phyloP scores from a whole-genome alignment of 2,329 filamentous ascomycete genomes.

The Nothophoma quercina region DNA sequence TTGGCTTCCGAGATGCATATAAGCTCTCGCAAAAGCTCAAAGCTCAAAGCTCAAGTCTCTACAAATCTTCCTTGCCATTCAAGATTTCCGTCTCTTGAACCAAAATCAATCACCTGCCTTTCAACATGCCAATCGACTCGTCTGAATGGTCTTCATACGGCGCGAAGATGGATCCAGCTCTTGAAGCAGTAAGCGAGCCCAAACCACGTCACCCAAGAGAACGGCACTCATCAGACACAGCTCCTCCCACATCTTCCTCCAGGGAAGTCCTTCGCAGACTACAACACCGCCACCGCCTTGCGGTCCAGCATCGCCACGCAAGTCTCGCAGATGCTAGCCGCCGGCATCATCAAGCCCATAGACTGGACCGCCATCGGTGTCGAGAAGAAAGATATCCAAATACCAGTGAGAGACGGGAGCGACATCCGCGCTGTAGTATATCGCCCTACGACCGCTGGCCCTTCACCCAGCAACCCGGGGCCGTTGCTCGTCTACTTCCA shows the following conservation, averaged over 20 bases:
- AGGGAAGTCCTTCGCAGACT: slow-evolving; percentile 15
- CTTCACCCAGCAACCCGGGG: too few species aligned
- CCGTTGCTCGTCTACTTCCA: slow-evolving; percentile 24
- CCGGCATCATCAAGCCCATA: slow-evolving; percentile 13
- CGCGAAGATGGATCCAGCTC: slow-evolving; percentile 24
- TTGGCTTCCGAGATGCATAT: too few species aligned
- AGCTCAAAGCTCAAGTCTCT: too few species aligned
- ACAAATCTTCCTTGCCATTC: too few species aligned
- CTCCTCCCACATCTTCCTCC: slow-evolving; percentile 18
- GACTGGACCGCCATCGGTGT: slow-evolving; percentile 21
- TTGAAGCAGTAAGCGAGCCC: slow-evolving; percentile 15
- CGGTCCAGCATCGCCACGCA: slow-evolving; percentile 5
- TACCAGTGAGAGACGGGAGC: slow-evolving; percentile 19
- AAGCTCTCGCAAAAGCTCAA: too few species aligned
- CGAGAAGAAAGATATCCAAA: slow-evolving; percentile 20
- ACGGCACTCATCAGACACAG: not conserved
- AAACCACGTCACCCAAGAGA: not conserved
- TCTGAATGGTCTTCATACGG: slow-evolving; percentile 19
- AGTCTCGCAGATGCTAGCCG: slow-evolving; percentile 10
- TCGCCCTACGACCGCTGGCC: not conserved
- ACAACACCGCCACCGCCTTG: not conserved
- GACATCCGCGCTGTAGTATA: slow-evolving; percentile 18
- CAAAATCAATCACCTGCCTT: too few species aligned
- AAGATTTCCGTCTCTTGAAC: too few species aligned
- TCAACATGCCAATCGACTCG: slow-evolving; percentile 13